Evolutionary conservation across 805 yeast genomes (phyloP).

Genomic region (Yamadazyma sp.): DNA sequence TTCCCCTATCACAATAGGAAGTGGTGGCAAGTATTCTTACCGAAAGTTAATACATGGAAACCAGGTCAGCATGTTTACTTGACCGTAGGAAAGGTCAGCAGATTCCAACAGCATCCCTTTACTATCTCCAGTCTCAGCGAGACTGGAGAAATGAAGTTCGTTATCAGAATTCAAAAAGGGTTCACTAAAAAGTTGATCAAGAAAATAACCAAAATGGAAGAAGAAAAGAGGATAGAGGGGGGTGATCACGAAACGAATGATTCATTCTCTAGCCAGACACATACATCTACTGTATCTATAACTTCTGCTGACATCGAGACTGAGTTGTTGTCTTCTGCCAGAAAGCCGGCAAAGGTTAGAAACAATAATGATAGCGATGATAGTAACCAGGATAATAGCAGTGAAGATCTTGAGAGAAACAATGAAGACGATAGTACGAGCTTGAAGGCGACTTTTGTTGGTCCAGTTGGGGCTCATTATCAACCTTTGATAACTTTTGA

Average conservation of each 20-base stretch:
- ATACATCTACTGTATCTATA: slow-evolving; percentile 1
- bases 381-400: slow-evolving; percentile 1
- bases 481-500: slow-evolving; percentile 46
- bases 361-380: neutral
- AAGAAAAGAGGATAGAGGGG: slow-evolving; percentile 18
- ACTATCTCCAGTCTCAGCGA: slow-evolving; percentile 43
- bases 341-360: neutral
- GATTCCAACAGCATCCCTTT: slow-evolving; percentile 48
- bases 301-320: slow-evolving; percentile 13
- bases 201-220: slow-evolving; percentile 23
- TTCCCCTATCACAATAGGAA: slow-evolving; percentile 16
- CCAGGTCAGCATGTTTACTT: slow-evolving; percentile 49
- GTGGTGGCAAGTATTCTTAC: slow-evolving; percentile 32
- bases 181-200: slow-evolving; percentile 39
- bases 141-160: slow-evolving; percentile 38
- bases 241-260: neutral
- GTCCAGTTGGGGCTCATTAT: slow-evolving; percentile 47
- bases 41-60: slow-evolving; percentile 43
- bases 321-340: slow-evolving; percentile 11
- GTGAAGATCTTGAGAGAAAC: slow-evolving; percentile 3
- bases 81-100: slow-evolving; percentile 38
- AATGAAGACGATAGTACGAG: slow-evolving; percentile 13
- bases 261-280: neutral
- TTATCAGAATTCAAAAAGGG: slow-evolving; percentile 43
- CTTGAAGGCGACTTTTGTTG: slow-evolving; percentile 40